A percentile compares a stretch with the other conserved stretches of the same genome.
These are phyloP conservation scores for Rhizodiscina lignyota DNA, from an alignment of 495 filamentous ascomycete species.

Conservation along the genomic window DNA sequence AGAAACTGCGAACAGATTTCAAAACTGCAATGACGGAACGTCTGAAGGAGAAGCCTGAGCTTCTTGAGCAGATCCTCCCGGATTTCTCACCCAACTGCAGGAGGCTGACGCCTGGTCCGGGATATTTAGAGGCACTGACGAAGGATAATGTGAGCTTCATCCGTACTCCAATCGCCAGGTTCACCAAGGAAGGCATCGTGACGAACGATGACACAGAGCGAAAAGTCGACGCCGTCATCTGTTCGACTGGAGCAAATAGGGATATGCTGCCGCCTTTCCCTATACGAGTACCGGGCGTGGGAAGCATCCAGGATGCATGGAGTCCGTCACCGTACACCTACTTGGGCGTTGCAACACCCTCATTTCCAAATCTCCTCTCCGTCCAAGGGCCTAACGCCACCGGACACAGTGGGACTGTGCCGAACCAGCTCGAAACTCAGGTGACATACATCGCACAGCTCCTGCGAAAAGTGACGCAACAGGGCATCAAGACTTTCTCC, in stretches of 20 bases:
- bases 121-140: slow-evolving; percentile 18
- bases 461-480: slow-evolving; percentile 42
- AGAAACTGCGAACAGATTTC: slow-evolving; percentile 6
- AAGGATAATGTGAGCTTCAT: slow-evolving; percentile 16
- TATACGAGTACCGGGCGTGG: slow-evolving; percentile 22
- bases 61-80: slow-evolving; percentile 27
- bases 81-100: slow-evolving; percentile 14
- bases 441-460: slow-evolving; percentile 44
- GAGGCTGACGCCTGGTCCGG: slow-evolving; percentile 14
- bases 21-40: slow-evolving; percentile 26
- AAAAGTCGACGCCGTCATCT: slow-evolving; percentile 19
- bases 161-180: slow-evolving; percentile 12
- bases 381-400: slow-evolving; percentile 25
- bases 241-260: slow-evolving; percentile 37
- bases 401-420: slow-evolving; percentile 33
- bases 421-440: slow-evolving; percentile 37
- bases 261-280: slow-evolving; percentile 31
- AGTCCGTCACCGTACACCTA: slow-evolving; percentile 9
- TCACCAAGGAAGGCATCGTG: slow-evolving; percentile 12
- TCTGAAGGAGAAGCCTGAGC: slow-evolving; percentile 34
- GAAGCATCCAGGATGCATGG: slow-evolving; percentile 15
- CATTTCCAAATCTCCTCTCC: slow-evolving; percentile 17
- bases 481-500: slow-evolving; percentile 43
- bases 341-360: slow-evolving; percentile 13
- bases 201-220: slow-evolving; percentile 14